Evolutionary conservation across 495 filamentous ascomycete genomes (phyloP).

Genomic region (Cercophora scortea): DNA sequence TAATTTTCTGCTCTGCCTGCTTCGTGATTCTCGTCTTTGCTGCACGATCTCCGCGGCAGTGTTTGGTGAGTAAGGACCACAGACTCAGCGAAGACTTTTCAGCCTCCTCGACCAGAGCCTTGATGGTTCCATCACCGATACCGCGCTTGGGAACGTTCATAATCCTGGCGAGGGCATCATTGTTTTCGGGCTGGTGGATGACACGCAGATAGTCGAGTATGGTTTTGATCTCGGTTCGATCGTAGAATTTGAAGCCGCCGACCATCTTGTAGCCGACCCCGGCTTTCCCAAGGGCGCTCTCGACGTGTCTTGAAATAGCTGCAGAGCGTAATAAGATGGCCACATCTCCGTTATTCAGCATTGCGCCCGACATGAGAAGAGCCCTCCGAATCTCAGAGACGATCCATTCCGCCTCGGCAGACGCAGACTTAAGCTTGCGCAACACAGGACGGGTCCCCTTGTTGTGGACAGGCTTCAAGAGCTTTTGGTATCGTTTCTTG

Average conservation of each 20-base stretch:
- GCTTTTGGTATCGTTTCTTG: conserved; percentile 65
- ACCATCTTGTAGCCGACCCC: conserved; percentile 94
- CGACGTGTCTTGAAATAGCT: conserved; percentile 73
- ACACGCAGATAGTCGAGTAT: conserved; percentile 85
- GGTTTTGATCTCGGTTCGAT: conserved; percentile 82
- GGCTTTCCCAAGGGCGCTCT: conserved; percentile 72
- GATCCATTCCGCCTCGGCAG: conserved; percentile 79
- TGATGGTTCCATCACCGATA: conserved; percentile 76
- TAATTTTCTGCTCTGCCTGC: conserved; percentile 51
- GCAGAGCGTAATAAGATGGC: conserved; percentile 84
- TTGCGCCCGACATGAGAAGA: conserved; percentile 59
- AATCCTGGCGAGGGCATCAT: conserved; percentile 77
- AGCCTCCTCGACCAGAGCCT: conserved; percentile 62
- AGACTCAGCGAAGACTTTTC: conserved; percentile 61
- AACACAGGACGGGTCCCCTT: conserved; percentile 79
- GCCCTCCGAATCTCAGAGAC: conserved; percentile 75
- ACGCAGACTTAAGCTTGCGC: conserved; percentile 64
- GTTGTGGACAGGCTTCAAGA: conserved; percentile 70
- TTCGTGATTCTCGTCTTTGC: conserved; percentile 63
- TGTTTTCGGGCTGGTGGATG: conserved; percentile 78
- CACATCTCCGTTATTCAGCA: conserved; percentile 69
- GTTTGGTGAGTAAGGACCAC: conserved; percentile 64
- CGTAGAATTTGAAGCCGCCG: conserved; percentile 84
- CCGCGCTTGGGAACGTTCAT: conserved; percentile 79
- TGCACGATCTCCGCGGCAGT: conserved; percentile 60